phyloP scores from a whole-genome alignment of 2,329 filamentous ascomycete genomes.

The Fusarium praegraminearum region DNA sequence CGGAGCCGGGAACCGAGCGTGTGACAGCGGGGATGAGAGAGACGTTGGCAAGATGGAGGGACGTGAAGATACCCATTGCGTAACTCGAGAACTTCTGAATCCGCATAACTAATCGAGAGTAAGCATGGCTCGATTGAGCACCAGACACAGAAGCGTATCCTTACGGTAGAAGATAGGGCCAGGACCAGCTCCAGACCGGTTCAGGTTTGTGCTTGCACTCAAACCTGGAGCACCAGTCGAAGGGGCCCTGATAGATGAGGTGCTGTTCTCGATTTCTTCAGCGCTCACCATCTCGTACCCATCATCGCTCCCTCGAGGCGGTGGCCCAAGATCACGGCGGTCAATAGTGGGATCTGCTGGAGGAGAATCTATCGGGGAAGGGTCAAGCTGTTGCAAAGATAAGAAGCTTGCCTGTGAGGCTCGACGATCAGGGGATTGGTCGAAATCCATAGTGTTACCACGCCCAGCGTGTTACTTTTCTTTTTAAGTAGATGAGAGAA shows the following conservation, averaged over 20 bases:
- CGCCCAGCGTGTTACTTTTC: constrained; percentile 16
- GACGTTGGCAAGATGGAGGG: constrained; percentile 83
- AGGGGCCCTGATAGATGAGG: constrained; percentile 56
- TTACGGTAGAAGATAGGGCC: constrained; percentile 81
- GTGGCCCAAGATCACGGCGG: constrained; percentile 55
- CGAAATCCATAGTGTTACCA: constrained; percentile 43
- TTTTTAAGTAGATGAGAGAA: constrained; percentile 2
- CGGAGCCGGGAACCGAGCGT: constrained; percentile 77
- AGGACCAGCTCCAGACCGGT: constrained; percentile 58
- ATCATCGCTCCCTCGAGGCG: constrained; percentile 48
- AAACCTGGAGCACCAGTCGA: constrained; percentile 65
- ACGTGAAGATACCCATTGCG: constrained; percentile 80
- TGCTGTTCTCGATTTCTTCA: constrained; percentile 51
- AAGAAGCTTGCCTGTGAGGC: constrained; percentile 57
- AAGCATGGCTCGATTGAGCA: neutral
- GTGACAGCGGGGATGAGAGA: constrained; percentile 83
- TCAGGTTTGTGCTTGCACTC: constrained; percentile 58
- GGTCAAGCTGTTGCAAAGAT: constrained; percentile 82
- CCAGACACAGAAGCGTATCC: constrained; percentile 45
- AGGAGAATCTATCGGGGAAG: constrained; percentile 76
- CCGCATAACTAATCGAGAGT: constrained; percentile 55
- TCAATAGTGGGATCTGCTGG: constrained; percentile 60
- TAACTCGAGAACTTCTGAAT: constrained; percentile 93
- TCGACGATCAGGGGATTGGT: constrained; percentile 39
- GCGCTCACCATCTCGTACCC: constrained; percentile 39